A percentile compares a stretch with the other conserved stretches of the same genome.
Conservation (phyloP, 1,284 basidiomycete genomes). For the Spongiforma sp. region DNA sequence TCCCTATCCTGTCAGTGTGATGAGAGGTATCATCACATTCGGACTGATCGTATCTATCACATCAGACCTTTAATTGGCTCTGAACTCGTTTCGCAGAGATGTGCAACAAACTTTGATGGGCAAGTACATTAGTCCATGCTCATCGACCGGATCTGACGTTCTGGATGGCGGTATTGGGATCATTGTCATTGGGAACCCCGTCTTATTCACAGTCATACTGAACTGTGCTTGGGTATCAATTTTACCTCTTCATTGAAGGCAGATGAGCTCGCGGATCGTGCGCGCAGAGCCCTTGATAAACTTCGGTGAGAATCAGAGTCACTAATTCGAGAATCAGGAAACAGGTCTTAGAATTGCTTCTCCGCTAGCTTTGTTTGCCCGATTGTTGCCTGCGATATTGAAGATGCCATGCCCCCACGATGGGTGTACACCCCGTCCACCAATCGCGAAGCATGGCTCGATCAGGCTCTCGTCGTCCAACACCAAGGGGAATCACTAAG, state of each 20-base stretch:
- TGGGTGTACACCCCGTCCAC: conserved; percentile 28
- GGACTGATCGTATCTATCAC: too few species aligned
- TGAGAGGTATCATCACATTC: not conserved
- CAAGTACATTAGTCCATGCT: not conserved
- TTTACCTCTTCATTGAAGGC: conserved; percentile 17
- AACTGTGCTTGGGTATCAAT: conserved; percentile 20
- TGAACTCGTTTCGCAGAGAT: not conserved
- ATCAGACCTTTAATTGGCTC: not conserved
- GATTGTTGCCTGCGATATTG: not conserved
- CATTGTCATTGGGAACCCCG: conserved; percentile 12
- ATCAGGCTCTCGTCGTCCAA: conserved; percentile 24
- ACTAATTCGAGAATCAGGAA: conserved; percentile 22
- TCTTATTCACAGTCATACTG: conserved; percentile 27
- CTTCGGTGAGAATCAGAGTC: too few species aligned
- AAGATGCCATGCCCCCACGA: conserved; percentile 10
- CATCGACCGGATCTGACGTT: not conserved
- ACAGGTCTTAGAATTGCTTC: conserved; percentile 23
- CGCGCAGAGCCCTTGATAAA: too few species aligned
- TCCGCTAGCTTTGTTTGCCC: not conserved
- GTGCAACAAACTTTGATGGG: not conserved
- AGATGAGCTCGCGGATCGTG: conserved; percentile 16
- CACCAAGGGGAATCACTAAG: too few species aligned
- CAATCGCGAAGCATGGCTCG: conserved; percentile 26
- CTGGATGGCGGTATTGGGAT: too few species aligned
- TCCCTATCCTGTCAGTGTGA: not conserved